phyloP scores from a whole-genome alignment of 495 filamentous ascomycete genomes.

The Penicillium cosmopolitanum region DNA sequence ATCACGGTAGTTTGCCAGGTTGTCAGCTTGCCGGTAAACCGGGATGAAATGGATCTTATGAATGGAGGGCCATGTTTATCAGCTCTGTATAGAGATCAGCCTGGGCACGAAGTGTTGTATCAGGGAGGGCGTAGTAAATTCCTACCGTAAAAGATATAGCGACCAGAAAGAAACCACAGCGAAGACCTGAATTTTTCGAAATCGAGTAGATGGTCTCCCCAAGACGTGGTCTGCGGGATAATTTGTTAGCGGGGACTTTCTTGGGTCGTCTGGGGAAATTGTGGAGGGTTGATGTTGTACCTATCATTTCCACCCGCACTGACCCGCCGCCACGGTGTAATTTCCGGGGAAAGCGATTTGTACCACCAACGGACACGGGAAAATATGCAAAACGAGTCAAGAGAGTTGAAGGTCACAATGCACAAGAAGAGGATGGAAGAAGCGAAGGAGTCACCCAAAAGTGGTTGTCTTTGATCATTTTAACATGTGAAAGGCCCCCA shows the following conservation, averaged over 20 bases:
- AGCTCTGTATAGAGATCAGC: conserved; percentile 54
- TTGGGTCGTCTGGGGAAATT: background rate
- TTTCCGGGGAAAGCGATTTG: background rate
- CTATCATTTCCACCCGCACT: conserved; percentile 38
- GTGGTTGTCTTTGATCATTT: background rate
- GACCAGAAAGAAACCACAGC: conserved; percentile 92
- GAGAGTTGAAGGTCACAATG: background rate
- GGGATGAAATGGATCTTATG: conserved; percentile 70
- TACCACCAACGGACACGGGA: background rate
- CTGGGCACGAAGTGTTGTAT: background rate
- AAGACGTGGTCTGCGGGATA: conserved; percentile 76
- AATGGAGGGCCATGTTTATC: conserved; percentile 85
- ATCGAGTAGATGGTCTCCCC: conserved; percentile 85
- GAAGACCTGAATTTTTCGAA: conserved; percentile 90
- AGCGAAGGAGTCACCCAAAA: background rate
- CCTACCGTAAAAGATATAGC: conserved; percentile 74
- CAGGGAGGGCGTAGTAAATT: background rate
- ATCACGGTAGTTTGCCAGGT: conserved; percentile 88
- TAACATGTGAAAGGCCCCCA: conserved; percentile 42
- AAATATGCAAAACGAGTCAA: background rate
- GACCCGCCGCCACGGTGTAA: background rate
- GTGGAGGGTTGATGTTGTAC: conserved; percentile 16
- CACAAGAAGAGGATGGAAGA: conserved; percentile 9
- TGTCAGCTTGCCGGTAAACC: conserved; percentile 70
- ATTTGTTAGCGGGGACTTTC: background rate